phyloP scores from a whole-genome alignment of 345 rosid species.

The Barbarea vulgaris region DNA sequence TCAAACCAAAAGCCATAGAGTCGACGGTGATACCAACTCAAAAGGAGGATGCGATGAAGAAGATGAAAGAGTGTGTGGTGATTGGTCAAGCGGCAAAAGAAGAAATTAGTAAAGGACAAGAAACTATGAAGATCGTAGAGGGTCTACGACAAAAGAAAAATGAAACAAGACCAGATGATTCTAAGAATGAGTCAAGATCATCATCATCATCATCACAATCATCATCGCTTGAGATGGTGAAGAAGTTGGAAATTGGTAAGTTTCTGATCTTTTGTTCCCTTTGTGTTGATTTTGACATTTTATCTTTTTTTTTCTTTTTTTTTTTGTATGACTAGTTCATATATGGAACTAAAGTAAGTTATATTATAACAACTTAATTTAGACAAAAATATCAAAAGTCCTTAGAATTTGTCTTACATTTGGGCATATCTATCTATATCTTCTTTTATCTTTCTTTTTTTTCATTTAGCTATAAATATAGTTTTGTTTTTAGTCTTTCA shows the following conservation, averaged over 20 bases:
- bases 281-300: background rate
- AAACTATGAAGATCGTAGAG: conserved; percentile 19
- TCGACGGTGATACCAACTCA: conserved; percentile 20
- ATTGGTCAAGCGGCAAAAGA: conserved; percentile 7
- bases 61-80: conserved; percentile 10
- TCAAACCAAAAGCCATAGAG: conserved; percentile 29
- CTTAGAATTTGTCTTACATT: background rate
- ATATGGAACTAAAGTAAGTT: background rate
- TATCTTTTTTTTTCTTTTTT: too few relatives aligned
- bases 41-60: conserved; percentile 27
- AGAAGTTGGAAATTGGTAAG: conserved; percentile 28
- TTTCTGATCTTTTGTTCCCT: background rate
- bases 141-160: conserved; percentile 5
- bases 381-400: background rate
- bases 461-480: background rate
- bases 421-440: background rate
- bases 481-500: background rate
- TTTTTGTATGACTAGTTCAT: conserved; percentile 14
- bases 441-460: background rate
- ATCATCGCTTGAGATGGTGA: background rate
- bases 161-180: conserved; percentile 20
- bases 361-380: background rate
- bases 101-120: conserved; percentile 4
- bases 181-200: conserved; percentile 12
- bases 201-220: conserved; percentile 3